Percentiles rank a stretch among this genome's conserved stretches.
Conservation (phyloP, 305 asterid species). For the Fraxinus greggii region DNA sequence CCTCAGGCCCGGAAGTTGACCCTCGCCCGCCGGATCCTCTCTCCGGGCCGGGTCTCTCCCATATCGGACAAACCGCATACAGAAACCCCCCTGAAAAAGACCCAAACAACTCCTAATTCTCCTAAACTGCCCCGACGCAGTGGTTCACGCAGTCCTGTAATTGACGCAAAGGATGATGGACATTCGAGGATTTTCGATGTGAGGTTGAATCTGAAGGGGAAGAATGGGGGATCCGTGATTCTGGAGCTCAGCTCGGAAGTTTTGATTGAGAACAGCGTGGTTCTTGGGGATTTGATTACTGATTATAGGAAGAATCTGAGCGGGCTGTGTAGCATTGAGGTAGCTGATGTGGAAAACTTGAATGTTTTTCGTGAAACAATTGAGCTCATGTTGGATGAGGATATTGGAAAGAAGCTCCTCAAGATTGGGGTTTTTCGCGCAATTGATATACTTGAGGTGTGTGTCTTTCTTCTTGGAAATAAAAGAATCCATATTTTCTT, state of each 20-base stretch:
- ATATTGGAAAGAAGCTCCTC: slow-evolving; percentile 52
- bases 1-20: slow-evolving; percentile 52
- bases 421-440: slow-evolving; percentile 68
- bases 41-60: slow-evolving; percentile 97
- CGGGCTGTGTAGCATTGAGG: slow-evolving; percentile 82
- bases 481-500: background rate
- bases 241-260: slow-evolving; percentile 75
- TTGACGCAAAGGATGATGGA: slow-evolving; percentile 25
- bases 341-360: slow-evolving; percentile 78
- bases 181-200: slow-evolving; percentile 57
- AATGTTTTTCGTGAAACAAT: slow-evolving; percentile 64
- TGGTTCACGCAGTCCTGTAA: slow-evolving; percentile 21
- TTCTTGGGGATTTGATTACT: slow-evolving; percentile 62
- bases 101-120: background rate
- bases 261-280: slow-evolving; percentile 57
- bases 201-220: slow-evolving; percentile 75
- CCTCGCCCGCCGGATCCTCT: slow-evolving; percentile 74
- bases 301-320: slow-evolving; percentile 47
- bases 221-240: slow-evolving; percentile 60
- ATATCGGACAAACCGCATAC: slow-evolving; percentile 55
- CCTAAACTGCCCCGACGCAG: slow-evolving; percentile 29
- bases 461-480: background rate
- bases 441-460: slow-evolving; percentile 78
- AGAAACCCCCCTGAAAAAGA: slow-evolving; percentile 8
- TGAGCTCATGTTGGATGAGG: slow-evolving; percentile 85